Evolutionary conservation across 345 rosid species (phyloP).

Genomic region (Noccaea bulbosa): DNA sequence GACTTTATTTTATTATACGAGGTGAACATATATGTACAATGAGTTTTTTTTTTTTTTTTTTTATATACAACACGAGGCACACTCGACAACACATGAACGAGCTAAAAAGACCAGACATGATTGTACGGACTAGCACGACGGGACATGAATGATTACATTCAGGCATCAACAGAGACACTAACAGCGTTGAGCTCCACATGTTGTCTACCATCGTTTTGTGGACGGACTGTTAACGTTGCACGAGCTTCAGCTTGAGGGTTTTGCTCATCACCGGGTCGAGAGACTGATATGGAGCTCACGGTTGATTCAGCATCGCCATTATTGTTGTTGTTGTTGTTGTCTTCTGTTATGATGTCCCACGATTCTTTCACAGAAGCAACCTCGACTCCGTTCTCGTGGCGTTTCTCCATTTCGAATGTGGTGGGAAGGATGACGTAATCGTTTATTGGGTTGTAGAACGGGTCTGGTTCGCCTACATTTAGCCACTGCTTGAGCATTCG

Average conservation of each 20-base stretch:
- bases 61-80: too few species aligned
- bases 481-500: constrained; percentile 90
- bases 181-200: constrained; percentile 74
- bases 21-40: too few species aligned
- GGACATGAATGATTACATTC: too few species aligned
- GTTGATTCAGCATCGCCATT: constrained; percentile 34
- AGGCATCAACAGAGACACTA: constrained; percentile 65
- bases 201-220: constrained; percentile 65
- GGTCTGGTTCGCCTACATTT: constrained; percentile 77
- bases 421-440: constrained; percentile 88
- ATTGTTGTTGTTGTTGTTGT: constrained; percentile 48
- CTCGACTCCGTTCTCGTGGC: constrained; percentile 67
- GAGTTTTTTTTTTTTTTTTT: too few species aligned
- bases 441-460: constrained; percentile 84
- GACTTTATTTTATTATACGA: too few species aligned
- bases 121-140: too few species aligned
- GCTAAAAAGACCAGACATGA: too few species aligned
- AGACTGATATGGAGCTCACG: constrained; percentile 65
- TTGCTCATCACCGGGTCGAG: constrained; percentile 46
- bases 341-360: constrained; percentile 76
- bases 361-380: constrained; percentile 83
- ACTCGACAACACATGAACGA: too few species aligned
- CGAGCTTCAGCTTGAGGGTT: constrained; percentile 56
- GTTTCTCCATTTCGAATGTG: constrained; percentile 62
- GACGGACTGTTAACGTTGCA: constrained; percentile 64